Base-by-base conservation (phyloP, 805 yeast genomes). In the Myxozyma sirexii region DNA sequence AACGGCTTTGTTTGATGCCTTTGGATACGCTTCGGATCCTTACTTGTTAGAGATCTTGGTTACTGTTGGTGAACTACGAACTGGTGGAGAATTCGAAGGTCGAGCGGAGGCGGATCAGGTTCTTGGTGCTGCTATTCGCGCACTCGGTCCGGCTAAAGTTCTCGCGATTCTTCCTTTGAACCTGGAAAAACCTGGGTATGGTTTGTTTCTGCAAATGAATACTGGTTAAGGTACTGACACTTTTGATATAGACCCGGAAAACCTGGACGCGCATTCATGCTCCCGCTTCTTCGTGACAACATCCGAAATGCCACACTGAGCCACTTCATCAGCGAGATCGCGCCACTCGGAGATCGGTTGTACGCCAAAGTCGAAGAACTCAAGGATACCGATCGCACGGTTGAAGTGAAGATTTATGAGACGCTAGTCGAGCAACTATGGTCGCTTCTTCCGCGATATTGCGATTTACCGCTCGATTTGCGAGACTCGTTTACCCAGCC, bases 251-350 rank as follows among this genome's bases (percentile, higher is more conserved):
- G 64, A 1, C 67, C 77, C 26, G 74, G 76, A 33, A 79, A 80
- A 44, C 81, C 85, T n/a, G 97, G 97, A 47, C 83, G 98, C 71
- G 97, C 97, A 47, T 94, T 98, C 97, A 71, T 94, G 68, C 80
- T 94, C 65, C 99, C 99, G 10, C 72, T 94, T 35, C 80, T 94
- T 62, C 86, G 97, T 76, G 97, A 92, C 69, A 85, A 89, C 69
- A 87, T 90, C 27, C 82, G 85, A 68, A 81, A 84, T 68, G 87
- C 97, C 1, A 79, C 80, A 48, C 77, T 94, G 57, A 76, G 80
- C 0, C 89, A 79, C 70, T 94, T 84, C 74, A 79, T 81, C 59
- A 74, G 74, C 23, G 78, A 84, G 39, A 80, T 94, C 54, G 73
- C 87, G 15, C 98, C 98, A 27, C 73, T 86, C 41, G 69, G 72